Evolutionary conservation across 768 basidiomycete species (phyloP), one percentile per base, ranked within the genome.

Genomic region (Rhizopogon vinicolor): DNA sequence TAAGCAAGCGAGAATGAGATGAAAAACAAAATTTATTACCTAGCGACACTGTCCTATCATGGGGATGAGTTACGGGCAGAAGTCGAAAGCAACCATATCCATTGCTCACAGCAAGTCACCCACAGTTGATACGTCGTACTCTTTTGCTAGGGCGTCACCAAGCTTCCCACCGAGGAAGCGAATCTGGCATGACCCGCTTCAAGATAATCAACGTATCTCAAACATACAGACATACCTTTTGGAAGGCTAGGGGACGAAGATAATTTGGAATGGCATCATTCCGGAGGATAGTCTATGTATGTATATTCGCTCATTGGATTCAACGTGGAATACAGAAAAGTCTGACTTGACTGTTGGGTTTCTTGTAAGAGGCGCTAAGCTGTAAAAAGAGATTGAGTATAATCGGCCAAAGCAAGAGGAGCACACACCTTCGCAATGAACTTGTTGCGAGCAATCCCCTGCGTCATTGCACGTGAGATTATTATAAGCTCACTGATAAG

Each of bases 131-230:
- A 83, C 95, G 62, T 90, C 90, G 62, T 91, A 98, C 65, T 93
- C 89, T 57, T 85, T 83, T 1, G 92, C 92, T 28, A 99, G 75
- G 2, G 91, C 87, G 51, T 84, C 80, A 1, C 97, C 97, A 1
- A 98, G 81, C 70, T 98, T 99, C 14, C 97, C 97, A 2, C 97
- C 97, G 0, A 99, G 75, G 62, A 91, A 92, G 10, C 97, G 83
- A 65, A 99, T 98, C 92, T 94, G 61, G 13, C 41, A 19, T 41
- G 40, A 10, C 28, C 67, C 25, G 52, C 43, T 10, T 44, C 35
- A 10, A 44, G 22, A 14, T 14, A 22, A 13, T 39, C 45, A 29
- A 39, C n/a, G 8, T 40, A 16, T 5, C 48, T 41, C 18, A 49
- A 44, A 28, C 35, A 41, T 55, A 53, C 53, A 40, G 33, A 31